Evolutionary conservation across 495 filamentous ascomycete species (phyloP), one percentile per base, ranked within the genome.

Genomic region (Annulohypoxylon moriforme): DNA sequence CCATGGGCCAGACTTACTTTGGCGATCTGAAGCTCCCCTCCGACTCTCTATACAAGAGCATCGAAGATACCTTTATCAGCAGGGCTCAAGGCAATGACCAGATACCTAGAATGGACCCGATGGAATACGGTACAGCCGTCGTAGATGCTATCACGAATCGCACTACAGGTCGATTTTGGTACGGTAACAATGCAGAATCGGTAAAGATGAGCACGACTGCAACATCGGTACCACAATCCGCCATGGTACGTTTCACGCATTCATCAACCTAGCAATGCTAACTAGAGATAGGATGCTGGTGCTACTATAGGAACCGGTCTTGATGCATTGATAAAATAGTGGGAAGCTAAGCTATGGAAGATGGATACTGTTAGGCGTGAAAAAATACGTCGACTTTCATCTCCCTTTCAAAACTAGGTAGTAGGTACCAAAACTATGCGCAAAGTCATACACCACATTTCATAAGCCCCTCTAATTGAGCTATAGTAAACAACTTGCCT

Each of bases 21-120:
- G 62, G 55, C 14, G 59, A 72, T 24, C 57, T 75, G 1, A 25
- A 49, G n/a, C 64, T 77, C 2, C 64, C 67, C 4, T 34, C 44
- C 33, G 11, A 67, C 14, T 75, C 67, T 22, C 49, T 73, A 2
- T 75, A 72, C 60, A 67, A 72, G 55, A 60, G 53, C 36, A 64
- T 72, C 9, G 59, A 72, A 22, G 46, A 38, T 7, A 65, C 36
- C 0, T 14, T 72, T 13, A 34, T 24, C 22, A 20, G 22, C 24
- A 64, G 69, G 34, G 64, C 64, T 1, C 69, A 68, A 25, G 64
- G 64, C 4, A 60, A 64, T 1, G 64, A 68, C n/a, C 18, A n/a
- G 0, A 6, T 72, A 42, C 52, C 52, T 3, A 44, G 59, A 20
- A 68, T 60, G 64, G 69, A 68, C 5, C 60, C 59, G 13, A 25